Evolutionary conservation across 2,329 filamentous ascomycete genomes (phyloP).

Genomic region (Penicillium sp.): DNA sequence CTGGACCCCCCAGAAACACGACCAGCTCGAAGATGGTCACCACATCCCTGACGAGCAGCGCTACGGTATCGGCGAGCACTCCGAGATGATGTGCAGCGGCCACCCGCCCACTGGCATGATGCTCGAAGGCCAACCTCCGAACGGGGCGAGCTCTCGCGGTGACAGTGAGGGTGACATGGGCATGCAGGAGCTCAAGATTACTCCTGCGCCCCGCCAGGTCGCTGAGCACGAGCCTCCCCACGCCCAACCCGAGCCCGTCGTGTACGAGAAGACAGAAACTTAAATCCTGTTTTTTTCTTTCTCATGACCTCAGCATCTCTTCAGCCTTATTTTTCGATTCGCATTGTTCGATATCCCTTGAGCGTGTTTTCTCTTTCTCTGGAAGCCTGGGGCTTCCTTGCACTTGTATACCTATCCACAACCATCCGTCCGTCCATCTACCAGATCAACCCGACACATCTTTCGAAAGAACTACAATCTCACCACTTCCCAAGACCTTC

Average conservation of each 20-base stretch:
- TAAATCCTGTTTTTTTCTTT: neutral
- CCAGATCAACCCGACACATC: neutral
- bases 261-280: constrained; percentile 25
- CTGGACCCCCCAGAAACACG: constrained; percentile 48
- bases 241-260: constrained; percentile 2
- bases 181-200: constrained; percentile 33
- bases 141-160: constrained; percentile 31
- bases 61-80: constrained; percentile 60
- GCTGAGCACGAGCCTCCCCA: constrained; percentile 26
- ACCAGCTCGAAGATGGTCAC: constrained; percentile 49
- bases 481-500: neutral
- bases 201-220: constrained; percentile 30
- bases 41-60: constrained; percentile 58
- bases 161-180: constrained; percentile 30
- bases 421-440: too few species aligned
- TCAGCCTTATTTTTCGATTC: constrained; percentile 11
- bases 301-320: constrained; percentile 10
- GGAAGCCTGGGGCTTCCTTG: constrained; percentile 24
- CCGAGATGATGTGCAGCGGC: constrained; percentile 60
- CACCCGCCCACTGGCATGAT: constrained; percentile 36
- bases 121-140: constrained; percentile 24
- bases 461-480: constrained; percentile 3
- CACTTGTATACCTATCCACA: constrained; percentile 2
- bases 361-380: constrained; percentile 22
- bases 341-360: constrained; percentile 29